These are phyloP conservation scores for Cryptosporidium parvum DNA, from an alignment of 169 alveolate genomes.

Conservation along the genomic window DNA sequence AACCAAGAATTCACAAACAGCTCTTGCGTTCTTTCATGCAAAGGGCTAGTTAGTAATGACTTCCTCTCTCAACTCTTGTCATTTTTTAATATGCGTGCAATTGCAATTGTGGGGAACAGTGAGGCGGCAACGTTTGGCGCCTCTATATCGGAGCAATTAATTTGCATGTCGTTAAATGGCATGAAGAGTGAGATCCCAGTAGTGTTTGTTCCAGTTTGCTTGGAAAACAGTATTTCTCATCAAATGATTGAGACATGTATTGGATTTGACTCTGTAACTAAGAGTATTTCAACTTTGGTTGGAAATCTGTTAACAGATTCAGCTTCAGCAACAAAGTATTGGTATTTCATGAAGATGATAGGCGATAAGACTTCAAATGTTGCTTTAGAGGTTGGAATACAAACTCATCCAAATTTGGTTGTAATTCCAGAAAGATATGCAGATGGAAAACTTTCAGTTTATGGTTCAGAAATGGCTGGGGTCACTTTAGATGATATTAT, in stretches of 20 bases:
- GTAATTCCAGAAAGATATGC: constrained; percentile 85
- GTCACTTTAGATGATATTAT: constrained; percentile 93
- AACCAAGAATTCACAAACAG: neutral
- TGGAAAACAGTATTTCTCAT: constrained; percentile 86
- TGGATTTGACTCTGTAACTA: constrained; percentile 90
- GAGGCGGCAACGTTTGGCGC: constrained; percentile 87
- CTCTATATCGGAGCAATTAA: constrained; percentile 82
- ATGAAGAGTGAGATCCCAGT: constrained; percentile 77
- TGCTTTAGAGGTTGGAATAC: constrained; percentile 86
- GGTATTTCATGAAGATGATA: constrained; percentile 88
- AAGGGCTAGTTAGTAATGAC: constrained; percentile 11
- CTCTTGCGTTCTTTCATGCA: constrained; percentile 8
- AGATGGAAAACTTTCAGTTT: constrained; percentile 49
- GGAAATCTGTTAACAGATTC: constrained; percentile 90
- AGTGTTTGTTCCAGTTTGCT: constrained; percentile 86
- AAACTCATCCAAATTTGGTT: constrained; percentile 88
- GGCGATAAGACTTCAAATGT: constrained; percentile 91
- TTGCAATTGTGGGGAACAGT: constrained; percentile 88
- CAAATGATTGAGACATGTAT: constrained; percentile 83
- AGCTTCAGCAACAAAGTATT: constrained; percentile 89
- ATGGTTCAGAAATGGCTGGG: constrained; percentile 89
- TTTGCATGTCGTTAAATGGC: constrained; percentile 76
- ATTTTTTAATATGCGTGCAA: constrained; percentile 80
- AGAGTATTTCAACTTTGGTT: constrained; percentile 85
- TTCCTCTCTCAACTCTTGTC: neutral